These are phyloP conservation scores for Penicillium chermesinum DNA, from an alignment of 495 filamentous ascomycete genomes.

Conservation along the genomic window DNA sequence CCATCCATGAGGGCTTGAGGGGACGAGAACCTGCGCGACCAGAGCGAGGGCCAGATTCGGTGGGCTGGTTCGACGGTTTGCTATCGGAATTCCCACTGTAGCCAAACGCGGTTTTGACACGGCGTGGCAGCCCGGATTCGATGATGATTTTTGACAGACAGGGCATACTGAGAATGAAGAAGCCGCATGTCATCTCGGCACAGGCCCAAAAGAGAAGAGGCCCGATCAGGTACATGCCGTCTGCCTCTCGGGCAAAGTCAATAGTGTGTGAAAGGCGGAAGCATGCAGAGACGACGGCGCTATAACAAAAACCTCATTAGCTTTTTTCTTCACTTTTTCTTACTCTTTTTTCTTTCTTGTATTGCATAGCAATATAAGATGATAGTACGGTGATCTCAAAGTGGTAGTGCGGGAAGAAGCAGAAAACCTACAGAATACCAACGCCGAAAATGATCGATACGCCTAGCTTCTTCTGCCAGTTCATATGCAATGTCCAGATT, in stretches of 20 bases:
- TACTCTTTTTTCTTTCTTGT: too few relatives aligned
- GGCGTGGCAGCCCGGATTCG: slow-evolving; percentile 11
- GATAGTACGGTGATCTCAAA: too few relatives aligned
- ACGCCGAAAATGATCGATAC: slow-evolving; percentile 39
- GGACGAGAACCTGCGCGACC: neutral
- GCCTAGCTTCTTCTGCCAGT: slow-evolving; percentile 33
- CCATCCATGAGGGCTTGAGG: slow-evolving; percentile 2
- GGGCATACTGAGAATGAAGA: slow-evolving; percentile 22
- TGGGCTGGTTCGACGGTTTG: neutral
- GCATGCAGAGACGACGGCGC: slow-evolving; percentile 11
- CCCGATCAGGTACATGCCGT: slow-evolving; percentile 17
- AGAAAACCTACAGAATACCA: slow-evolving; percentile 31
- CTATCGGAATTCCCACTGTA: slow-evolving; percentile 1
- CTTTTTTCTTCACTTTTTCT: too few relatives aligned
- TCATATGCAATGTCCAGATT: slow-evolving; percentile 35
- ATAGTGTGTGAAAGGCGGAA: slow-evolving; percentile 18
- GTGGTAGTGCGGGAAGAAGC: neutral
- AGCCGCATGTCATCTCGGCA: slow-evolving; percentile 24
- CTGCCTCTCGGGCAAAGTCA: slow-evolving; percentile 8
- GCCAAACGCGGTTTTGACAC: slow-evolving; percentile 7
- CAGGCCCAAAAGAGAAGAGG: slow-evolving; percentile 22
- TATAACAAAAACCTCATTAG: slow-evolving; percentile 2
- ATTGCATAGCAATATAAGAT: too few relatives aligned
- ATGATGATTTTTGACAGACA: slow-evolving; percentile 19
- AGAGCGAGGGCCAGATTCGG: neutral